phyloP scores from a whole-genome alignment of 2,329 filamentous ascomycete species.

The Verticillium alfalfae region DNA sequence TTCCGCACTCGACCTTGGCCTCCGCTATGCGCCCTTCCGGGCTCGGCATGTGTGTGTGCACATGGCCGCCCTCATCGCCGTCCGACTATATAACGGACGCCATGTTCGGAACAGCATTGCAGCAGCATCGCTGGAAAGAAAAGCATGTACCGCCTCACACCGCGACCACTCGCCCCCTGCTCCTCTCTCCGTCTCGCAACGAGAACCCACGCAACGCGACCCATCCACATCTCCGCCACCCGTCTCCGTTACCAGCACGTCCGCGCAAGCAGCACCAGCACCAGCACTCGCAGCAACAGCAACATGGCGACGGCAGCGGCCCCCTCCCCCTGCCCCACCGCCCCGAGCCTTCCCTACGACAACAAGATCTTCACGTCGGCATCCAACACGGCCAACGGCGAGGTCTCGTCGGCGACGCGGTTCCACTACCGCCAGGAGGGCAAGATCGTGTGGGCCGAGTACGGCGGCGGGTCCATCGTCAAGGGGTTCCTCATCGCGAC shows the following conservation, averaged over 20 bases:
- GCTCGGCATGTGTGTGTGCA: neutral
- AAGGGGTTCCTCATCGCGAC: conserved; percentile 15
- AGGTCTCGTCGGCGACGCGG: conserved; percentile 14
- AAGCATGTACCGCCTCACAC: neutral
- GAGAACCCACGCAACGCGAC: neutral
- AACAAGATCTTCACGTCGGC: neutral
- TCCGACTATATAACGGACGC: neutral
- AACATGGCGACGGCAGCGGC: neutral
- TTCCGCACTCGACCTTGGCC: neutral
- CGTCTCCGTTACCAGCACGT: no score
- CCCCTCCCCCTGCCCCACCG: no score
- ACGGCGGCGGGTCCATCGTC: conserved; percentile 15
- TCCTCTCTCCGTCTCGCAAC: no score
- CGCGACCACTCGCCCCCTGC: neutral
- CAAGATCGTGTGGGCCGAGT: conserved; percentile 19
- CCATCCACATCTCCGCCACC: neutral
- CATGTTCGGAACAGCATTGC: no score
- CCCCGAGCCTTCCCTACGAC: neutral
- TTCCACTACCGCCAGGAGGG: conserved; percentile 20
- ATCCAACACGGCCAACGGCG: conserved; percentile 15
- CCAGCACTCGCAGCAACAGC: neutral
- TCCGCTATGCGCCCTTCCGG: neutral
- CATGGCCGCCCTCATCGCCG: neutral
- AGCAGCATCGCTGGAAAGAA: neutral
- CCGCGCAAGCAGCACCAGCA: neutral